These are phyloP conservation scores for Abrus precatorius DNA, from an alignment of 306 rosid genomes.

Conservation along the genomic window DNA sequence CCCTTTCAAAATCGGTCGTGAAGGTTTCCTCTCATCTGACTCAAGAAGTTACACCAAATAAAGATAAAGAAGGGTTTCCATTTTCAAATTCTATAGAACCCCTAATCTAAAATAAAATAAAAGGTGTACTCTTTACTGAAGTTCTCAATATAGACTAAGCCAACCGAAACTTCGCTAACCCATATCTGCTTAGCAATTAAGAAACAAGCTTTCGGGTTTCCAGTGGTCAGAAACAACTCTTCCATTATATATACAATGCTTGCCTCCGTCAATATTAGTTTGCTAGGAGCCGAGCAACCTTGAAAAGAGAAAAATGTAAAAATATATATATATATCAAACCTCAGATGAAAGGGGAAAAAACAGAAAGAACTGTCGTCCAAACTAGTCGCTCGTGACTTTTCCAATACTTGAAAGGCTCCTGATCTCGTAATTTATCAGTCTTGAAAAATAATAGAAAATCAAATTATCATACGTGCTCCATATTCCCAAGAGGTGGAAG, in stretches of 20 bases:
- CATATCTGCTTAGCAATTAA: background rate
- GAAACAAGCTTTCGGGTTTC: slow-evolving; percentile 8
- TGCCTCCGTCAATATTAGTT: background rate
- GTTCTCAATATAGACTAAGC: too few species aligned
- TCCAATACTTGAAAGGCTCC: background rate
- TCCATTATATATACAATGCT: slow-evolving; percentile 25
- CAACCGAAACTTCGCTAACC: slow-evolving; percentile 3
- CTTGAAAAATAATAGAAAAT: background rate
- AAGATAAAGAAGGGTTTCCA: too few species aligned
- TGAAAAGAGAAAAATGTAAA: slow-evolving; percentile 14
- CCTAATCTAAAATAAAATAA: too few species aligned
- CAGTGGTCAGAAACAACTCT: slow-evolving; percentile 4
- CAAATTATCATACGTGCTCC: slow-evolving; percentile 17
- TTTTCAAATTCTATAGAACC: too few species aligned
- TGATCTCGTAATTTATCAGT: background rate
- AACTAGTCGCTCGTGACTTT: slow-evolving; percentile 4
- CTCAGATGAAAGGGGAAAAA: background rate
- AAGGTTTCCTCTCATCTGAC: too few species aligned
- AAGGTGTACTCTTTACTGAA: too few species aligned
- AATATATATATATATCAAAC: background rate
- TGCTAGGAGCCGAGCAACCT: slow-evolving; percentile 1
- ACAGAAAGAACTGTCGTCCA: background rate
- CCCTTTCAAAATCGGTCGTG: too few species aligned
- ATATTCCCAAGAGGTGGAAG: background rate
- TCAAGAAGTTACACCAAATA: too few species aligned